Base-by-base conservation (phyloP, 345 rosid genomes). In the Citrus glauca region DNA sequence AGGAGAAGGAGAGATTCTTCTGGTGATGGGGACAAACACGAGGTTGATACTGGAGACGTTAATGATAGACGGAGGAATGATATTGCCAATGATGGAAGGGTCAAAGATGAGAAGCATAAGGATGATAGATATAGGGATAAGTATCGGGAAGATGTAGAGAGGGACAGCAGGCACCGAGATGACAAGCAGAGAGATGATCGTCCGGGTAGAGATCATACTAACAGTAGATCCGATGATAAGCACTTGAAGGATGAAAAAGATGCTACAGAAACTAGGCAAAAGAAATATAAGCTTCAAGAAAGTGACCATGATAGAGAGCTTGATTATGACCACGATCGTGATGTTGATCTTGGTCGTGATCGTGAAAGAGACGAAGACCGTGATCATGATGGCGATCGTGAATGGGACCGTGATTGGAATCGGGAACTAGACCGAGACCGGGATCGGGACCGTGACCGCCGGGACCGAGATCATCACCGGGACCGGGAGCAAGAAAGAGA, bases 171-270 rank as follows among this genome's bases (percentile, higher is more conserved):
- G 84, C 83, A 82, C 76, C 90, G 79, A 66, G 88, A 87, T 75
- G 94, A 88, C 30, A 93, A 90, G 86, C 87, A 83, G 76, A 87
- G 87, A 83, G 93, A 92, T 84, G 97, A 90, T n/a, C 89, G 81
- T 69, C 37, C 83, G 66, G 63, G 80, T 45, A 92, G 87, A 85
- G 98, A 92, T 69, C 89, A 83, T 50, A 56, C 66, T 65, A 81
- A 78, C 79, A 79, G 76, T 80, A 89, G 84, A 87, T 87, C 88
- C 53, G 89, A 84, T 82, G 96, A 90, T 64, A 91, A 89, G 85
- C 86, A 79, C 50, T 57, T 50, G 45, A 87, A 83, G 83, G 92
- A 83, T 79, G 94, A 85, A 68, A 92, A 84, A 74, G 92, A 91
- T 69, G 65, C 32, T 48, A 20, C 35, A 69, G 93, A 90, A 76